phyloP scores from a whole-genome alignment of 116 monocot genomes.

The Zostera marina region DNA sequence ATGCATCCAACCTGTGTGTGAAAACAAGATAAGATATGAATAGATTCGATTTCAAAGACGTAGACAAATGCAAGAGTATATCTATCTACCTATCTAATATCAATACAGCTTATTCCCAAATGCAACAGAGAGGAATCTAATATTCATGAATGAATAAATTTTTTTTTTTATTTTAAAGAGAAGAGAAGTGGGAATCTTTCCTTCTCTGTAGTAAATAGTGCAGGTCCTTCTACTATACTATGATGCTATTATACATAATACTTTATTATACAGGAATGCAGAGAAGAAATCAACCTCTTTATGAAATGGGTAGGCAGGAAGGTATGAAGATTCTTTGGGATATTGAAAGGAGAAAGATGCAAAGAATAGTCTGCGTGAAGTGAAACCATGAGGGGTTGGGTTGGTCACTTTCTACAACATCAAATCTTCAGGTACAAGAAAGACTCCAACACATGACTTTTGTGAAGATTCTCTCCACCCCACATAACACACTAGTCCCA shows the following conservation, averaged over 20 bases:
- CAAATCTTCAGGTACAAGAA: slow-evolving; percentile 18
- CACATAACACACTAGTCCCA: no score
- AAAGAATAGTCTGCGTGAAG: slow-evolving; percentile 9
- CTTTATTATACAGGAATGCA: no score
- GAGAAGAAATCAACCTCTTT: background rate
- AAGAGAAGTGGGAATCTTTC: slow-evolving; percentile 4
- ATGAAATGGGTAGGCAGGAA: slow-evolving; percentile 22
- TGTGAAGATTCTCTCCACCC: slow-evolving; percentile 12
- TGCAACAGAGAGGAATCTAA: background rate
- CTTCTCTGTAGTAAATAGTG: background rate
- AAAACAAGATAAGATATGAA: slow-evolving; percentile 5
- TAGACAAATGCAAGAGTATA: background rate
- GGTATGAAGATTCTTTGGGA: slow-evolving; percentile 15
- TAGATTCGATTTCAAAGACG: background rate
- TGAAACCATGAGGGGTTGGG: slow-evolving; percentile 10
- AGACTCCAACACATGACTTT: slow-evolving; percentile 20
- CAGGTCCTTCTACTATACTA: no score
- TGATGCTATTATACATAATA: no score
- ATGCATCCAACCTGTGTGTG: background rate
- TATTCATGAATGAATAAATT: background rate
- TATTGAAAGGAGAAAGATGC: slow-evolving; percentile 4
- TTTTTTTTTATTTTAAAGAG: no score
- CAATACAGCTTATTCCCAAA: background rate
- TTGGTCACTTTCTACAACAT: slow-evolving; percentile 9
- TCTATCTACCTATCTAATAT: background rate